Percentiles rank a stretch among this genome's conserved stretches.
phyloP scores from a whole-genome alignment of 345 rosid genomes.

The Sonneratia alba region DNA sequence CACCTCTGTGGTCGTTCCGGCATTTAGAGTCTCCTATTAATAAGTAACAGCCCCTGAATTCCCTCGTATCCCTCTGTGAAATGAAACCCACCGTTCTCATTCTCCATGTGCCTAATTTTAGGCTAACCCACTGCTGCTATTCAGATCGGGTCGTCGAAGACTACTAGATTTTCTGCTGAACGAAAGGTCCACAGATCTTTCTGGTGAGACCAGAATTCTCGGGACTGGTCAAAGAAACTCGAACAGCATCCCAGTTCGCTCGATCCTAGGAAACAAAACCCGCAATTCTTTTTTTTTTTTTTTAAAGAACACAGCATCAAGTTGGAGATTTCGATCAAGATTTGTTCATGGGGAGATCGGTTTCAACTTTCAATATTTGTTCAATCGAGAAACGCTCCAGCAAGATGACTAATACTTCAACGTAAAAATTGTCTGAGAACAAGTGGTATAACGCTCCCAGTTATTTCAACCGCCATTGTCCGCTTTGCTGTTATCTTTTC shows the following conservation, averaged over 20 bases:
- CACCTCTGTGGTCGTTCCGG: not conserved
- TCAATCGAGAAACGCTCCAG: not conserved
- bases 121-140: not conserved
- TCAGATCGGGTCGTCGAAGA: not conserved
- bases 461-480: not conserved
- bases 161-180: not conserved
- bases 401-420: not conserved
- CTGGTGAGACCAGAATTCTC: not conserved
- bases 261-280: not conserved
- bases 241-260: not conserved
- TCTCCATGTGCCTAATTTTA: not conserved
- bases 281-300: no score
- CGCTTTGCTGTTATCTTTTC: not conserved
- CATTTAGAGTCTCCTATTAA: not conserved
- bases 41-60: not conserved
- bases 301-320: no score
- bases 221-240: not conserved
- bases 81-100: not conserved
- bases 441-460: not conserved
- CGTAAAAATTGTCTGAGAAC: no score
- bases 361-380: no score
- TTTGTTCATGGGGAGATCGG: no score
- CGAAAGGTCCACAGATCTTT: not conserved
- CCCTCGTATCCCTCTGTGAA: not conserved
- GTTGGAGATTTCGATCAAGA: not conserved